These are phyloP conservation scores for Hortiboletus rubellus DNA, from an alignment of 1,284 basidiomycete genomes.

Conservation along the genomic window DNA sequence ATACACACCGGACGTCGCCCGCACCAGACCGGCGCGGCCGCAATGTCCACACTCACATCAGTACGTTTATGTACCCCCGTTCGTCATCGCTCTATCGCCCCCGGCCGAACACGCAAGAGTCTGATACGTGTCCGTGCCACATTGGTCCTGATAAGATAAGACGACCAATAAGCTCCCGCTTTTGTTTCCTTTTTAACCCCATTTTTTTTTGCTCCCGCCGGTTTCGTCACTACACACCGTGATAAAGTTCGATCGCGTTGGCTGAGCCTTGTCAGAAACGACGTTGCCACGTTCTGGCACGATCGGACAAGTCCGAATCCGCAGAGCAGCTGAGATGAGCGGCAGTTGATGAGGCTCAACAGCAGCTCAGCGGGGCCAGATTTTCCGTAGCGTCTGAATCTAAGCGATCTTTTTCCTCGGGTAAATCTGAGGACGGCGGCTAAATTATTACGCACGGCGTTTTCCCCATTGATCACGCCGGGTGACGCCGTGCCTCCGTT, in stretches of 20 bases:
- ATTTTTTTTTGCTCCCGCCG: slow-evolving; percentile 18
- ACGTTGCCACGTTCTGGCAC: slow-evolving; percentile 1
- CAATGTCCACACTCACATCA: slow-evolving; percentile 10
- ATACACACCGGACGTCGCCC: slow-evolving; percentile 8
- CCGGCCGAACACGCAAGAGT: slow-evolving; percentile 8
- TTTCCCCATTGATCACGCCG: not conserved
- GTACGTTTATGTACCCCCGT: slow-evolving; percentile 8
- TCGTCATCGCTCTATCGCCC: slow-evolving; percentile 23
- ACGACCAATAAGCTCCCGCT: slow-evolving; percentile 17
- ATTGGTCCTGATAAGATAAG: slow-evolving; percentile 36
- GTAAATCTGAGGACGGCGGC: not conserved
- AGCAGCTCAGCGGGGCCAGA: not conserved
- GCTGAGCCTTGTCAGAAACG: slow-evolving; percentile 13
- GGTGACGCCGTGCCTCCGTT: slow-evolving; percentile 3
- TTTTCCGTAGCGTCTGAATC: not conserved
- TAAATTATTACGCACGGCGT: not conserved
- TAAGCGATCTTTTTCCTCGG: slow-evolving; percentile 3
- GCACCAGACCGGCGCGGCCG: slow-evolving; percentile 12
- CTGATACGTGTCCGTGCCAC: slow-evolving; percentile 24
- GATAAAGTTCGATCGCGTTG: slow-evolving; percentile 5
- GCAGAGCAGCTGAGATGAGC: slow-evolving; percentile 4
- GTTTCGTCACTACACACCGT: slow-evolving; percentile 11
- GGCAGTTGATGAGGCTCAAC: not conserved
- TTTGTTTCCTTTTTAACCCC: slow-evolving; percentile 17
- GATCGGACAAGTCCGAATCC: slow-evolving; percentile 6